phyloP scores from a whole-genome alignment of 2,329 filamentous ascomycete species.

The Penicillium hesseltinei region DNA sequence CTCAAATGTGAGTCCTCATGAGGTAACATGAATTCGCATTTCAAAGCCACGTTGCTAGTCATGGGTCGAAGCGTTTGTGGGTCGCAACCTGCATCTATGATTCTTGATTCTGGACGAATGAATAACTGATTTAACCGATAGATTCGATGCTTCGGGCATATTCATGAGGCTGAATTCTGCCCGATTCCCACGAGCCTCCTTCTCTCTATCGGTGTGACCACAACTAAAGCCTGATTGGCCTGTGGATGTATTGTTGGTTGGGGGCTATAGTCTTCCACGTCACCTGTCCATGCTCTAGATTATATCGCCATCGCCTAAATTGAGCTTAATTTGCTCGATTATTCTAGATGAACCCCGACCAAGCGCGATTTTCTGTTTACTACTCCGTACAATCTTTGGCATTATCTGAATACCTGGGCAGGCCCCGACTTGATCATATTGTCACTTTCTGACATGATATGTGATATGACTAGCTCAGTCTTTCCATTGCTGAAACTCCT shows the following conservation, averaged over 20 bases:
- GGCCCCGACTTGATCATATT: not conserved
- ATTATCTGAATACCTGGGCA: not conserved
- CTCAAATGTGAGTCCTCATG: not conserved
- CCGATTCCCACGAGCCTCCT: not conserved
- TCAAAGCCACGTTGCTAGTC: not conserved
- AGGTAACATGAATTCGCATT: not conserved
- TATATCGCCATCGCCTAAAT: not conserved
- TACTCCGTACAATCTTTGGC: not conserved
- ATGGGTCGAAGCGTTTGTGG: not conserved
- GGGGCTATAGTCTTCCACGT: not conserved
- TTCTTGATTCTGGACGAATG: not conserved
- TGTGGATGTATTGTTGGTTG: not conserved
- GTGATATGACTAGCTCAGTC: not conserved
- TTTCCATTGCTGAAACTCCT: not conserved
- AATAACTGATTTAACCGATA: not conserved
- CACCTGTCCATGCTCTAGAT: not conserved
- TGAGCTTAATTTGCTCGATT: conserved; percentile 5
- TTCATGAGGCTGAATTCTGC: not conserved
- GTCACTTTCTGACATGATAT: too few relatives aligned
- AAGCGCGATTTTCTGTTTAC: not conserved
- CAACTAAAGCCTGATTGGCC: not conserved
- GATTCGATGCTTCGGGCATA: not conserved
- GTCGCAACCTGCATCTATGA: not conserved
- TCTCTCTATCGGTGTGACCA: not conserved
- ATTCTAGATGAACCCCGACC: not conserved